phyloP scores from a whole-genome alignment of 169 alveolate species.

The Cystoisospora suis region DNA sequence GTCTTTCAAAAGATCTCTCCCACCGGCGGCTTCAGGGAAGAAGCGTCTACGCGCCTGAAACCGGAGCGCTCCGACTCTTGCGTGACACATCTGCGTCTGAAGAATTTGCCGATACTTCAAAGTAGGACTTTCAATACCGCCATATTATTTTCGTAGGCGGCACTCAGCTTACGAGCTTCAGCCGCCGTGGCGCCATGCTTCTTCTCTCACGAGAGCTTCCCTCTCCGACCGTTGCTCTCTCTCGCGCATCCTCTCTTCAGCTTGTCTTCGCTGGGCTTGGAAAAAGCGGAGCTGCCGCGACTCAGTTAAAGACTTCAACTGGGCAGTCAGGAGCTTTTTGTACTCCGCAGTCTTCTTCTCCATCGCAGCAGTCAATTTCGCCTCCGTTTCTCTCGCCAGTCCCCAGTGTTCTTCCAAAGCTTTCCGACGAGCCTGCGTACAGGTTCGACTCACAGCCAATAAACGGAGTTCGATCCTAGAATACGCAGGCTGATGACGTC shows the following conservation, averaged over 20 bases:
- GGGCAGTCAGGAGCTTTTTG: conserved; percentile 6
- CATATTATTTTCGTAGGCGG: background rate
- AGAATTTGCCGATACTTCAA: too few relatives aligned
- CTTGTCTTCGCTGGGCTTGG: background rate
- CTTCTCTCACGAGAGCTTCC: background rate
- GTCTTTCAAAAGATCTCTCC: too few relatives aligned
- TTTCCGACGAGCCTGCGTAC: background rate
- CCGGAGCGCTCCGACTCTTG: background rate
- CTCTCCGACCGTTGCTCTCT: background rate
- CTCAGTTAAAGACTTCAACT: background rate
- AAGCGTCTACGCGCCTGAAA: background rate
- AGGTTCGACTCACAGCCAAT: background rate
- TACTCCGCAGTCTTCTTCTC: conserved; percentile 5
- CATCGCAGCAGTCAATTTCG: conserved; percentile 18
- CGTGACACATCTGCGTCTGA: too few relatives aligned
- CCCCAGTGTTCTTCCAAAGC: background rate
- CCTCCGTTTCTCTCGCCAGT: background rate
- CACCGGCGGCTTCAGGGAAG: too few relatives aligned
- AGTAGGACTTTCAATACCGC: background rate
- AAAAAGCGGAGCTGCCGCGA: background rate
- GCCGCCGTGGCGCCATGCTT: background rate
- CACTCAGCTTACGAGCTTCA: background rate
- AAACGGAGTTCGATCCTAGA: background rate
- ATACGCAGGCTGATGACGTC: background rate
- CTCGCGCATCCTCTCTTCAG: background rate